Evolutionary conservation across 331 rosid genomes (phyloP).

Genomic region (Stylosanthes scabra): DNA sequence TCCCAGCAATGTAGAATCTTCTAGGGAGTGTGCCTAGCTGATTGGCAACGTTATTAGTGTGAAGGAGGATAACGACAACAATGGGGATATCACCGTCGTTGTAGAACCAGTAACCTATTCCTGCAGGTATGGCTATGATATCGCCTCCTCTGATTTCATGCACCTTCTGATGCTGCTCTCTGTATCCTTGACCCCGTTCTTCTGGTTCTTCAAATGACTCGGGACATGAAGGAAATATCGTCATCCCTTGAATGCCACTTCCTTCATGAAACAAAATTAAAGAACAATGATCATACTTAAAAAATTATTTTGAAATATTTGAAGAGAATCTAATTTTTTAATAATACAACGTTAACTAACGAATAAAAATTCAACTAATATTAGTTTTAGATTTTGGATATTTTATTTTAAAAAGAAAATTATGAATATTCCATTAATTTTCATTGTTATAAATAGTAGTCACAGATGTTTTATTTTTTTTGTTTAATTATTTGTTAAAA

Average conservation of each 20-base stretch:
- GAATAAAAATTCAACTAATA: too few species aligned
- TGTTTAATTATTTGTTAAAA: too few species aligned
- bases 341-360: too few species aligned
- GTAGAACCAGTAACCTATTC: constrained; percentile 63
- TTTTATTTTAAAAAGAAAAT: too few species aligned
- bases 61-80: constrained; percentile 49
- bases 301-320: too few species aligned
- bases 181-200: too few species aligned
- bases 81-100: constrained; percentile 52
- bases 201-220: constrained; percentile 40
- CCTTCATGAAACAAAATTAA: not conserved
- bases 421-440: too few species aligned
- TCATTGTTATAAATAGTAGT: too few species aligned
- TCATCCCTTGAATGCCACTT: constrained; percentile 23
- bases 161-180: constrained; percentile 41
- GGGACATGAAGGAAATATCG: constrained; percentile 34
- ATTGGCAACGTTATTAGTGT: constrained; percentile 52
- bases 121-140: constrained; percentile 58
- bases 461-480: too few species aligned
- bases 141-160: constrained; percentile 55
- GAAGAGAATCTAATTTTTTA: too few species aligned
- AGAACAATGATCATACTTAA: too few species aligned
- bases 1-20: constrained; percentile 73
- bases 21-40: constrained; percentile 67
- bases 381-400: too few species aligned